Evolutionary conservation across 345 rosid species (phyloP), one percentile per base, ranked within the genome.

Genomic region (Eucalyptus pauciflora): DNA sequence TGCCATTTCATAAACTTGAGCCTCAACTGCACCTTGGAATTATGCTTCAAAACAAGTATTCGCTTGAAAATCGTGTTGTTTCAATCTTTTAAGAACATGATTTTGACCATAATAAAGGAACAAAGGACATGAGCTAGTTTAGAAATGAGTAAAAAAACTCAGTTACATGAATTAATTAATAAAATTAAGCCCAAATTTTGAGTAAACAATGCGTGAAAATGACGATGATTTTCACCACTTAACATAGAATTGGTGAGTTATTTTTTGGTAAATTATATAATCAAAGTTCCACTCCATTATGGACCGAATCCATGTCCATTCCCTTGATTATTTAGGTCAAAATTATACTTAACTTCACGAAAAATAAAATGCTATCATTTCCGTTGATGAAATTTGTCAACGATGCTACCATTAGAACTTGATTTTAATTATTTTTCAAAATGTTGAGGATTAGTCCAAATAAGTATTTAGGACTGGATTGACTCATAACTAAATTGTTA

Each of bases 401-500:
- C 16, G 0, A 5, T 4, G 0, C 16, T 60, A 60, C 5, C 0
- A 24, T 58, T 58, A 58, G n/a, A 58, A 58, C n/a, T 58, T 58
- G 14, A 25, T 3, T 60, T 60, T 25, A 10, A 60, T 60, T 60
- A 60, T 1, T 27, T 60, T 54, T 54, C 27, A 22, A 22, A 54
- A 54, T 54, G 60, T 54, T 8, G 60, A 54, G 60, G 60, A 54
- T 12, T 54, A 22, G 60, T 54, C 60, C 60, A 54, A 62, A 29
- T 29, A 29, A 7, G 0, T 4, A 54, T 22, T 54, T 8, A 54
- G 27, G 27, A 54, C 0, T 54, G 0, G 0, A 54, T 22, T 54
- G 60, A 54, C 60, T 22, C 27, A 9, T 22, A 27, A 22, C 12
- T 54, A 22, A 54, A 54, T 0, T 54, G 25, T 54, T 54, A 54